These are phyloP conservation scores for Cicer judaicum DNA, from an alignment of 306 rosid species.

Conservation along the genomic window DNA sequence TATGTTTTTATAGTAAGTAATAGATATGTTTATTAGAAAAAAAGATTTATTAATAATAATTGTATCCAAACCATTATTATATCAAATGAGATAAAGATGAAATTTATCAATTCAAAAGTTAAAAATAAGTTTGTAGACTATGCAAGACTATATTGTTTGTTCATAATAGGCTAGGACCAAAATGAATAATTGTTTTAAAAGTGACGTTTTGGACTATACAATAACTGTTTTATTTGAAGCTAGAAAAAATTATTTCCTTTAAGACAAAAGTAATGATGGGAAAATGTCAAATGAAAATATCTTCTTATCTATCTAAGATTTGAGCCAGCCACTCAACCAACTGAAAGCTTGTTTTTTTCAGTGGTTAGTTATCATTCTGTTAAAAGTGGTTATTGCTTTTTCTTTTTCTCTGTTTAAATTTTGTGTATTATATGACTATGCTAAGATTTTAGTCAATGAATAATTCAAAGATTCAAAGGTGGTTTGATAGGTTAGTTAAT, in stretches of 20 bases:
- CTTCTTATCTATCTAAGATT: constrained; percentile 29
- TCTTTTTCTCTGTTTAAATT: not conserved
- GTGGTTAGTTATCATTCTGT: constrained; percentile 31
- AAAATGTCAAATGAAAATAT: not conserved
- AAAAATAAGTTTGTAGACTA: no score
- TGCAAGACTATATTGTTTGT: no score
- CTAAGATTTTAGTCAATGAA: not conserved
- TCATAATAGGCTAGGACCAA: not conserved
- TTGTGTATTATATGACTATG: not conserved
- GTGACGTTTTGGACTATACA: not conserved
- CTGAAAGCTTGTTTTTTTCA: constrained; percentile 26
- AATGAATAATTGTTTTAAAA: not conserved
- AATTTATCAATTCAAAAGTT: no score
- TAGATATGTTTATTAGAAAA: no score
- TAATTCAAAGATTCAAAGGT: not conserved
- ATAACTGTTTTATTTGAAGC: not conserved
- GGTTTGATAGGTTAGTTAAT: not conserved
- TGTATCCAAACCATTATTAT: no score
- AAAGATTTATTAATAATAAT: no score
- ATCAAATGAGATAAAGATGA: no score
- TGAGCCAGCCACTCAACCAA: not conserved
- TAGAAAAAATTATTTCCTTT: constrained; percentile 2
- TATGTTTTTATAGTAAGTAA: no score
- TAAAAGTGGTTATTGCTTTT: not conserved
- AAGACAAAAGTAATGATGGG: not conserved